Conservation (phyloP, 257 asterid species). For the Lantana camara region DNA sequence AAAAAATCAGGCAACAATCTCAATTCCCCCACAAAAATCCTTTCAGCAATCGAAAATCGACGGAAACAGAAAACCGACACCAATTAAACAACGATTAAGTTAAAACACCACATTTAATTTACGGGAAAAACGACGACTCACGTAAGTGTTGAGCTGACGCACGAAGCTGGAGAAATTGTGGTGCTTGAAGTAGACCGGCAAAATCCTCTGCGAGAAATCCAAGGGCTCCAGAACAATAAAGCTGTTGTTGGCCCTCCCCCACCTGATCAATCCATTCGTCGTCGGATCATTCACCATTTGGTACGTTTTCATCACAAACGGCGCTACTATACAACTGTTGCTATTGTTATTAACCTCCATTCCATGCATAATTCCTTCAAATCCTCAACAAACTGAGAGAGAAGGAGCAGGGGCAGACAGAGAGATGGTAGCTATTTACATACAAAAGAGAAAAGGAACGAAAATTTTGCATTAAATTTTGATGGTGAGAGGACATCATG, state of each 20-base stretch:
- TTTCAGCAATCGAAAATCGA: too few species aligned
- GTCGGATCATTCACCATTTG: constrained; percentile 82
- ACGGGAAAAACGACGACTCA: constrained; percentile 34
- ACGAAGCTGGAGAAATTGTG: constrained; percentile 92
- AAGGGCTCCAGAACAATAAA: constrained; percentile 70
- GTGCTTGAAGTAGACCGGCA: constrained; percentile 83
- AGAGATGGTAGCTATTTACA: background rate
- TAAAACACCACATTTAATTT: background rate
- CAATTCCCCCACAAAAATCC: background rate
- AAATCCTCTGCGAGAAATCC: constrained; percentile 65
- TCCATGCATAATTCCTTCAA: constrained; percentile 34
- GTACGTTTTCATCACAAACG: constrained; percentile 82
- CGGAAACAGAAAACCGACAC: background rate
- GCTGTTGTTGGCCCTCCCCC: constrained; percentile 70
- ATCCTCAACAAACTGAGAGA: background rate
- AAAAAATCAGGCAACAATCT: background rate
- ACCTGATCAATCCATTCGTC: constrained; percentile 51
- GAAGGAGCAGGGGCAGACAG: background rate
- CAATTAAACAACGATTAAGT: background rate
- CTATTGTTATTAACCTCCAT: constrained; percentile 39
- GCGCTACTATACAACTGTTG: constrained; percentile 39
- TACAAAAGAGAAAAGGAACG: background rate
- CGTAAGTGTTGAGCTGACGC: constrained; percentile 93
- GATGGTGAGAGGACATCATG: constrained; percentile 31
- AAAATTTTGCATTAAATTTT: constrained; percentile 21